Conservation (phyloP, 768 basidiomycete species). For the Kwoniella dejecticola region DNA sequence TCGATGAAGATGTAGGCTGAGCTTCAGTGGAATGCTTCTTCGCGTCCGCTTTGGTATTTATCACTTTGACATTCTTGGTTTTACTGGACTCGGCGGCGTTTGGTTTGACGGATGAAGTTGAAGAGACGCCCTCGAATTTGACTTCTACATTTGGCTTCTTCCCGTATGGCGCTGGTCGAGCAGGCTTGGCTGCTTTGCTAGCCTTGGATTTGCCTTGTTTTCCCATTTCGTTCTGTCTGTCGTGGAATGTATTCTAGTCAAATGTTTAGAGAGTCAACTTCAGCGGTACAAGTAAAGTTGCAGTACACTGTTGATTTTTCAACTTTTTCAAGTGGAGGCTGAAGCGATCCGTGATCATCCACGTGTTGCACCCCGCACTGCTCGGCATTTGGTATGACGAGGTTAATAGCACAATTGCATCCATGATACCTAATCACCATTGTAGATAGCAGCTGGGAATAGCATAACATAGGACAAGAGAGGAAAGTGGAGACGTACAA, state of each 20-base stretch:
- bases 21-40: background rate
- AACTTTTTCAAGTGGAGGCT: constrained; percentile 10
- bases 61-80: too few relatives aligned
- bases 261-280: too few relatives aligned
- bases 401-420: too few relatives aligned
- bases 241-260: too few relatives aligned
- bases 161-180: constrained; percentile 36
- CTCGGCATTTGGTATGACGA: too few relatives aligned
- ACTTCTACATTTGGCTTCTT: constrained; percentile 44
- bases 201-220: constrained; percentile 32
- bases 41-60: too few relatives aligned
- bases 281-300: too few relatives aligned
- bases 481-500: too few relatives aligned
- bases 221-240: constrained; percentile 26
- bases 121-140: constrained; percentile 27
- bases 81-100: background rate
- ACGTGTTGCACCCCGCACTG: too few relatives aligned
- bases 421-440: too few relatives aligned
- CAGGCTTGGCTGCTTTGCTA: background rate
- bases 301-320: constrained; percentile 11
- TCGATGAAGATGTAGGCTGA: constrained; percentile 6
- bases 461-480: too few relatives aligned
- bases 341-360: background rate
- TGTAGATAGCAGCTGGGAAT: too few relatives aligned
- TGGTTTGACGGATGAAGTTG: background rate